Base-by-base conservation (phyloP, 1,284 basidiomycete species). In the Moesziomyces aphidis region DNA sequence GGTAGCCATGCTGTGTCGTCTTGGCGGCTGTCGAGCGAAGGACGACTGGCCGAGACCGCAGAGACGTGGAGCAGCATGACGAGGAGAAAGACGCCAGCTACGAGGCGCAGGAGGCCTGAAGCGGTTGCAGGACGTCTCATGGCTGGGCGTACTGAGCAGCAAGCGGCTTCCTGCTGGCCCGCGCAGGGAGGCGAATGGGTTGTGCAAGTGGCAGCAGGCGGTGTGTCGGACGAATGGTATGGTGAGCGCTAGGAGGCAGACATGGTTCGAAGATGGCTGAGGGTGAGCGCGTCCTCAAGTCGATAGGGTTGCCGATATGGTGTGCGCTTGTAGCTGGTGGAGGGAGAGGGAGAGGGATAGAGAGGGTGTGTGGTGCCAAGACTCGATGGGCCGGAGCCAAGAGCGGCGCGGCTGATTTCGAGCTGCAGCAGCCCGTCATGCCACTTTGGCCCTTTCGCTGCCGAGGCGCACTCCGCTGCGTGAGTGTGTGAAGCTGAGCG, bases 41-140 rank as follows among this genome's bases (percentile, higher is more conserved):
- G 31, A 36, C n/a, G 42, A 43, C 19, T 54, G 21, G 19, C 50
- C 53, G 10, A 54, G 34, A 15, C 21, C 6, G 61, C 21, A 24
- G 39, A 43, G 23, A 70, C 4, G 26, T 47, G 43, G 50, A 70
- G 47, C 24, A 70, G 61, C 34, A 64, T 15, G n/a, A 58, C 4
- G 11, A 42, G 39, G 4, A 42, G 19, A 1, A 19, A 7, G 17
- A 42, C 39, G 6, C 11, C 39, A 42, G 39, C 39, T 17, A 6
- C 39, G 17, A 42, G 45, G 45, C 24, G 39, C 39, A 42, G 17
- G 6, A 42, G 19, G 17, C 39, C 39, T 19, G 39, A 19, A 42
- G 19, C 17, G 15, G 5, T 42, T 17, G 39, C 39, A 5, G 39
- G 19, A 19, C 19, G 15, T 5, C 39, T 42, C 39, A 42, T 42